A percentile compares a stretch with the other conserved stretches of the same genome.
Evolutionary conservation across 2,329 filamentous ascomycete genomes (phyloP).

Genomic region (Gaeumannomyces sp.): DNA sequence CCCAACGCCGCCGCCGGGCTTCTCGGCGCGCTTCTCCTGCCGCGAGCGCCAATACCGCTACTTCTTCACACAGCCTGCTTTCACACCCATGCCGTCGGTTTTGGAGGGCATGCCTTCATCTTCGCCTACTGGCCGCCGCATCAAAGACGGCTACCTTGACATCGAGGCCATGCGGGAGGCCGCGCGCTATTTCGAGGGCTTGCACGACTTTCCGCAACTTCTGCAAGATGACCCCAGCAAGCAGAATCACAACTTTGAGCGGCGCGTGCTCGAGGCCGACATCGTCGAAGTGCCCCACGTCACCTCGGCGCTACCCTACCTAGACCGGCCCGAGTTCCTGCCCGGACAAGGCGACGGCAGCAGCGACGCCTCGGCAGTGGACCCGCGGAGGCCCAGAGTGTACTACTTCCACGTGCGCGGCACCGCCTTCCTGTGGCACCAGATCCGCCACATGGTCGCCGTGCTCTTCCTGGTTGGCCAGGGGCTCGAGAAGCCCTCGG

Average conservation of each 20-base stretch:
- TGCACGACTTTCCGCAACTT: constrained; percentile 96
- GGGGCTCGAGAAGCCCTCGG: constrained; percentile 67
- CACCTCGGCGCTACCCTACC: constrained; percentile 49
- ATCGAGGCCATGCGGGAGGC: constrained; percentile 80
- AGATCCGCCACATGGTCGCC: constrained; percentile 90
- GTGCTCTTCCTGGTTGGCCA: constrained; percentile 91
- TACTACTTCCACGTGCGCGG: constrained; percentile 87
- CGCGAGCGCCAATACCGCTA: constrained; percentile 88
- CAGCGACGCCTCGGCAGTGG: constrained; percentile 7
- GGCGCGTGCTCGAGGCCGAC: constrained; percentile 72
- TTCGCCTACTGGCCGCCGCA: constrained; percentile 8
- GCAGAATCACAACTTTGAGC: constrained; percentile 76
- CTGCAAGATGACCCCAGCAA: constrained; percentile 91
- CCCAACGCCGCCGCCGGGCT: constrained; percentile 68
- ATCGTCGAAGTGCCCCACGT: constrained; percentile 63
- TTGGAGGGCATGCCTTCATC: constrained; percentile 27
- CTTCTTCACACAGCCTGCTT: constrained; percentile 95
- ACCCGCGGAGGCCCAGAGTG: constrained; percentile 49
- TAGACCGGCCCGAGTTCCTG: constrained; percentile 40
- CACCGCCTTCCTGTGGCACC: constrained; percentile 94
- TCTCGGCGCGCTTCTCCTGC: constrained; percentile 90
- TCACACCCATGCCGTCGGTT: constrained; percentile 57
- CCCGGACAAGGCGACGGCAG: constrained; percentile 20
- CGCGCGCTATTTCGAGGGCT: constrained; percentile 71
- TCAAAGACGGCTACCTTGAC: constrained; percentile 73